Evolutionary conservation across 2,329 filamentous ascomycete species (phyloP), one percentile per base, ranked within the genome.

Genomic region (Periconia digitata): DNA sequence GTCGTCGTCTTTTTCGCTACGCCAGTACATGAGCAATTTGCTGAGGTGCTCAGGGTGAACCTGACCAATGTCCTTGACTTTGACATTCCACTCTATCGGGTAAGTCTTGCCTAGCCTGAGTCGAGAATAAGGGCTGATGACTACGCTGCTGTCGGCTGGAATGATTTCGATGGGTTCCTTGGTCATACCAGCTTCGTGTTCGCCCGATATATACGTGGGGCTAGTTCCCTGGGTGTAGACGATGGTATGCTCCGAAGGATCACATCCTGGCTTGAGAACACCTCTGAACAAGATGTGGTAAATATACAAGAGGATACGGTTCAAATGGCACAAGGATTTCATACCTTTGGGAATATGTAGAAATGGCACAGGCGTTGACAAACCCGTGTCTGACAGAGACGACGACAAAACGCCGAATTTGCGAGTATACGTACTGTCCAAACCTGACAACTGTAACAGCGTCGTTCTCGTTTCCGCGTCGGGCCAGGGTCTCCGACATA

Each of bases 21-120:
- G n/a, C 39, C 13, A 59, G 32, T 59, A 56, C 8, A 16, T 20
- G 5, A 40, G 29, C 7, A 56, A 32, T 3, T 50, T 46, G 24
- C 47, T 34, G 20, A 70, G 59, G 5, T 69, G 67, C 3, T 41
- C 16, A 1, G 44, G 15, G 5, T 53, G 56, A 3, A 77, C 63
- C 10, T 47, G 51, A 0, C 76, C 75, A 15, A 78, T 64, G 3
- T 73, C 64, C 24, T 72, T 70, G 4, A 75, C 71, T 46, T 72
- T 76, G 27, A 74, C 59, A 41, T 77, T 76, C 54, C 71, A 70
- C 43, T 77, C 71, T 21, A 78, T 69, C 0, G 70, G 71, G 50
- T 72, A 61, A 0, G 27, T 38, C n/a, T 76, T 75, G 2, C 65
- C 67, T 29, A 74, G 75, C 10, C 74, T 71, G 4, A 77, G 48